phyloP scores from a whole-genome alignment of 75 land plant species.

The Isoetes taiwanensis region DNA sequence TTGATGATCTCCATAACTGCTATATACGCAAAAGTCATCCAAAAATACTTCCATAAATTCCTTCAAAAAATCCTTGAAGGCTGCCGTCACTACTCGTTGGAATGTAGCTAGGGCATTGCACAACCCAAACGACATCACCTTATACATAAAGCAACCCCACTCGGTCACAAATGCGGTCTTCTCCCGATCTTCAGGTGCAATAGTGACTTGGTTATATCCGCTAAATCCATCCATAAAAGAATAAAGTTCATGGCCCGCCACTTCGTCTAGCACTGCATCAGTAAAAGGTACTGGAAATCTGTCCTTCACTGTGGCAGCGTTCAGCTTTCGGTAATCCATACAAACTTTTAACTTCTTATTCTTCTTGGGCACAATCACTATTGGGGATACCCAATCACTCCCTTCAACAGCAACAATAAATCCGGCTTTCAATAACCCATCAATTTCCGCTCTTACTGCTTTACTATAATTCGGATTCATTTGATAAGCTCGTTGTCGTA shows the following conservation, averaged over 20 bases:
- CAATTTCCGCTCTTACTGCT: too few species aligned
- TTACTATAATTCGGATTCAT: too few species aligned
- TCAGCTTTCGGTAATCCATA: neutral
- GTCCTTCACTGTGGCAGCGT: too few species aligned
- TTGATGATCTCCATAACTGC: neutral
- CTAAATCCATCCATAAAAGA: too few species aligned
- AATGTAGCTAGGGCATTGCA: conserved; percentile 4
- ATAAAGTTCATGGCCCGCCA: too few species aligned
- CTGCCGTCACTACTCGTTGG: conserved; percentile 6
- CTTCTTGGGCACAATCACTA: neutral
- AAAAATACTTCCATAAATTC: neutral
- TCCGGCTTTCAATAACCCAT: too few species aligned
- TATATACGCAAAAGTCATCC: conserved; percentile 1
- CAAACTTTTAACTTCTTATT: neutral
- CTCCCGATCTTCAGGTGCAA: too few species aligned
- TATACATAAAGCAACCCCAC: too few species aligned
- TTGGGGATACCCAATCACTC: neutral
- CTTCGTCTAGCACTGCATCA: neutral
- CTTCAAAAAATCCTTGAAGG: neutral
- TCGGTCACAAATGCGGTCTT: too few species aligned
- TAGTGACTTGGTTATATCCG: too few species aligned
- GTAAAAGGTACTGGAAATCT: neutral
- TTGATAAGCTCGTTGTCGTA: too few species aligned
- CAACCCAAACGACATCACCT: conserved; percentile 1
- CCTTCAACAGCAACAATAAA: neutral